Evolutionary conservation across 768 basidiomycete species (phyloP), one percentile per base, ranked within the genome.

Genomic region (Calocera viscosa): DNA sequence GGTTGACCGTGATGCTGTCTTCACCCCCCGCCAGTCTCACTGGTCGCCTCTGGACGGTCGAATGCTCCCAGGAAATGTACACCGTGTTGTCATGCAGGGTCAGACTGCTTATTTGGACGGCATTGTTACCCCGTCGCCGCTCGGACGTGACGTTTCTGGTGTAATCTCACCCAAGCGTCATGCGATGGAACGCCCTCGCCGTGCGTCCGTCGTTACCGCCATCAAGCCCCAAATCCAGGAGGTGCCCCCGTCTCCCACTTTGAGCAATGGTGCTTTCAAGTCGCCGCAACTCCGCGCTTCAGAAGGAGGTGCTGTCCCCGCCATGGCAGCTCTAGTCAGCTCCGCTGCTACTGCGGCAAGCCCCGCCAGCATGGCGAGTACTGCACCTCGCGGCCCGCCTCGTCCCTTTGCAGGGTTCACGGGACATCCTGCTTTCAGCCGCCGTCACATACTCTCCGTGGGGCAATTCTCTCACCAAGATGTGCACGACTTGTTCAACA

Each of bases 101-200:
- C 86, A 91, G 72, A 97, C 94, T 0, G 83, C 87, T 63, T 91
- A 87, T 81, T 80, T 99, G 26, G 96, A 99, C 71, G 95, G 96
- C 10, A 78, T 80, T 1, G 78, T 90, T 67, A 84, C 84, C 72
- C 76, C 82, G 41, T 72, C 80, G 43, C 79, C 85, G 34, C 79
- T 79, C 34, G 91, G 91, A 30, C 84, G 83, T 66, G 91, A 92
- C 71, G 80, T 93, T 26, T 91, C 91, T 2, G 79, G 83, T 63
- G 30, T 60, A 22, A 60, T 60, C 26, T 60, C 53, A 26, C 53
- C 53, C 14, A 60, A 60, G 30, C 53, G 53, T 32, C 53, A 60
- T 32, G 30, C 53, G 26, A 26, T 60, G 24, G 53, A 60, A 5
- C 24, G 30, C 2, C 24, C 53, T 60, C 53, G 53, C 30, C 24